These are phyloP conservation scores for Scopulariopsis brevicaulis DNA, from an alignment of 2,329 filamentous ascomycete genomes.

Conservation along the genomic window DNA sequence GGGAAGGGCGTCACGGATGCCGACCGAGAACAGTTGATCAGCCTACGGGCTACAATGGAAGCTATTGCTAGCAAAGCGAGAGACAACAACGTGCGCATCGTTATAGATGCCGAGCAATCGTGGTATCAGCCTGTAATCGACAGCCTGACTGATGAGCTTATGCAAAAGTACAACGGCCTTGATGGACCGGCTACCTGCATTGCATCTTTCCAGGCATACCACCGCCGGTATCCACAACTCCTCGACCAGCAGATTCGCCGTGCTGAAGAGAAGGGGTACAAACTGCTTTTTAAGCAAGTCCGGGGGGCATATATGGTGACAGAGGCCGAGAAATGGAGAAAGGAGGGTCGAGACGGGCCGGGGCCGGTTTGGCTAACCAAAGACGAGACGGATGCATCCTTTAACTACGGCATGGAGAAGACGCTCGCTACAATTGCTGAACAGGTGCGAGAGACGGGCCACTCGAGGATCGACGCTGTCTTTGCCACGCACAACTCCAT, in stretches of 20 bases:
- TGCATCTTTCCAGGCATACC: slow-evolving; percentile 12
- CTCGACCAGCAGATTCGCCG: slow-evolving; percentile 11
- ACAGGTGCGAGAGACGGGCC: slow-evolving; percentile 3
- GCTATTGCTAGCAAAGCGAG: slow-evolving; percentile 8
- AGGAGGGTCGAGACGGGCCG: neutral
- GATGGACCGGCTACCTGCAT: slow-evolving; percentile 11
- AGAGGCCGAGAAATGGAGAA: slow-evolving; percentile 7
- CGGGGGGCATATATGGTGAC: slow-evolving; percentile 1
- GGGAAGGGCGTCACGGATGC: slow-evolving; percentile 7
- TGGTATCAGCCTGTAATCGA: slow-evolving; percentile 12
- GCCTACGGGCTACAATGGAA: slow-evolving; percentile 6
- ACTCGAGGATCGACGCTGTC: slow-evolving; percentile 6
- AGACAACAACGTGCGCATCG: slow-evolving; percentile 10
- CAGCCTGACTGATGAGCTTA: slow-evolving; percentile 10
- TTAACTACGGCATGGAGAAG: neutral
- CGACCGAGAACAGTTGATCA: slow-evolving; percentile 5
- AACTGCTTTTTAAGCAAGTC: slow-evolving; percentile 8
- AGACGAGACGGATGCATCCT: neutral
- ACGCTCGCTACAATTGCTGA: slow-evolving; percentile 1
- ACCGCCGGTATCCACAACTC: slow-evolving; percentile 10
- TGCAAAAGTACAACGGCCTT: slow-evolving; percentile 12
- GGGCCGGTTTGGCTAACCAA: neutral
- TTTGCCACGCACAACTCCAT: slow-evolving; percentile 3
- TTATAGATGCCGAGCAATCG: slow-evolving; percentile 11
- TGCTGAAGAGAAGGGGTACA: slow-evolving; percentile 10